A percentile compares a stretch with the other conserved stretches of the same genome.
Evolutionary conservation across 306 rosid genomes (phyloP).

Genomic region (Lupinus albus): DNA sequence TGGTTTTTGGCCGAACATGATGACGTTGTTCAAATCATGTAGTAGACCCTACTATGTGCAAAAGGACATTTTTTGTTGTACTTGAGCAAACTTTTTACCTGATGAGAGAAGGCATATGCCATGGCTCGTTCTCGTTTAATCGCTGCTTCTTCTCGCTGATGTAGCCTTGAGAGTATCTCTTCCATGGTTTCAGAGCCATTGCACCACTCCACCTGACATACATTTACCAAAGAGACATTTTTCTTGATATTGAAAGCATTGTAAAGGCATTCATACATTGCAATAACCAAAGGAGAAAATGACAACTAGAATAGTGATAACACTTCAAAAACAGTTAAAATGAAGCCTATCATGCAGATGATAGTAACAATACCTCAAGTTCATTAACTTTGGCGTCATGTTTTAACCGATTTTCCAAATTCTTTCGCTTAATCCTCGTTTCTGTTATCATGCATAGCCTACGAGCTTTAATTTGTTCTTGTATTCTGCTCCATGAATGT

Average conservation of each 20-base stretch:
- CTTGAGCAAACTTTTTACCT: slow-evolving; percentile 50
- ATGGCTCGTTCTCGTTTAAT: slow-evolving; percentile 70
- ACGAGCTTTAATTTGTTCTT: slow-evolving; percentile 67
- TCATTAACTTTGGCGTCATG: slow-evolving; percentile 76
- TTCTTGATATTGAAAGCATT: slow-evolving; percentile 18
- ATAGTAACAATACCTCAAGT: slow-evolving; percentile 57
- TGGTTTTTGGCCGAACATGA: neutral
- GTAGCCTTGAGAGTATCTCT: slow-evolving; percentile 67
- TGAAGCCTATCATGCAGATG: neutral
- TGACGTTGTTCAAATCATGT: neutral
- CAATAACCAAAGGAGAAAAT: slow-evolving; percentile 2
- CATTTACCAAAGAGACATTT: slow-evolving; percentile 22
- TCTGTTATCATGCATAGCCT: slow-evolving; percentile 71
- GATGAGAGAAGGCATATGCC: slow-evolving; percentile 91
- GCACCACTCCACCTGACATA: slow-evolving; percentile 71
- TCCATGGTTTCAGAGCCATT: slow-evolving; percentile 82
- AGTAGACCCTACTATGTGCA: too few relatives aligned
- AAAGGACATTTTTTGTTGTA: neutral
- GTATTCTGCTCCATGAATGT: slow-evolving; percentile 79
- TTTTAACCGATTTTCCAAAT: slow-evolving; percentile 63
- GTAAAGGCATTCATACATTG: too few relatives aligned
- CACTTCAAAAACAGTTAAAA: neutral
- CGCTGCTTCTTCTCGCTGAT: slow-evolving; percentile 76
- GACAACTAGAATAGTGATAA: neutral
- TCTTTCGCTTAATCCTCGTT: slow-evolving; percentile 62